A percentile compares a stretch with the other conserved stretches of the same genome.
Evolutionary conservation across 2,329 filamentous ascomycete genomes (phyloP).

Genomic region (Massarina eburnea): DNA sequence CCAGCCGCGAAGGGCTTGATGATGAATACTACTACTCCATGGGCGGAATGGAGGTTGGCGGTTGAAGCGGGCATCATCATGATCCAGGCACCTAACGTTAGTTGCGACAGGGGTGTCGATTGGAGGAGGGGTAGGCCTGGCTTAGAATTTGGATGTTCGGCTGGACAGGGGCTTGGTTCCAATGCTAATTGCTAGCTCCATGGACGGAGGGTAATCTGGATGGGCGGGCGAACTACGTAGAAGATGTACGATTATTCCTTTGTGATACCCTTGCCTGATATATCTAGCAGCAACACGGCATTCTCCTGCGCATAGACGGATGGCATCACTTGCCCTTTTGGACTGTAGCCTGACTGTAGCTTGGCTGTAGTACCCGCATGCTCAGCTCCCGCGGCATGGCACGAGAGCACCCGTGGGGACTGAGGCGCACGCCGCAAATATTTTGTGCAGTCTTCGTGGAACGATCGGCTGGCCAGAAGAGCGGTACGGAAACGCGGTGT

Average conservation of each 20-base stretch:
- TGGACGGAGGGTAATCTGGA: conserved; percentile 3
- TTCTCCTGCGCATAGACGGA: not conserved
- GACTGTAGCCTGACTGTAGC: not conserved
- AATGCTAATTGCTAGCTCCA: conserved; percentile 4
- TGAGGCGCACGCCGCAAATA: conserved; percentile 5
- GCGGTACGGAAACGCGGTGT: not conserved
- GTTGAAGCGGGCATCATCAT: conserved; percentile 14
- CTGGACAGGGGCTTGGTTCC: conserved; percentile 1
- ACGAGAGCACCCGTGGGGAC: conserved; percentile 27
- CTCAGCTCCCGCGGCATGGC: conserved; percentile 19
- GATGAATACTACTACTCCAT: conserved; percentile 90
- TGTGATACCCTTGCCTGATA: conserved; percentile 29
- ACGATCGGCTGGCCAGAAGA: conserved; percentile 11
- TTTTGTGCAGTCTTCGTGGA: conserved; percentile 7
- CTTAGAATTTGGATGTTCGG: conserved; percentile 3
- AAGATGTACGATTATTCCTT: conserved; percentile 18
- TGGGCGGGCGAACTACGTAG: conserved; percentile 4
- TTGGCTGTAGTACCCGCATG: conserved; percentile 6
- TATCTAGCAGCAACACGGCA: not conserved
- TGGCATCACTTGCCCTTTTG: not conserved
- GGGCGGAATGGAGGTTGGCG: conserved; percentile 38
- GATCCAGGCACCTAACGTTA: not conserved
- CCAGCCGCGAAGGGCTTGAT: conserved; percentile 80
- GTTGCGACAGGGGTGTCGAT: conserved; percentile 6
- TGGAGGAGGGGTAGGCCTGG: conserved; percentile 5